phyloP scores from a whole-genome alignment of 225 moss, liverwort and hornwort species.

The Rhytidiadelphus loreus region DNA sequence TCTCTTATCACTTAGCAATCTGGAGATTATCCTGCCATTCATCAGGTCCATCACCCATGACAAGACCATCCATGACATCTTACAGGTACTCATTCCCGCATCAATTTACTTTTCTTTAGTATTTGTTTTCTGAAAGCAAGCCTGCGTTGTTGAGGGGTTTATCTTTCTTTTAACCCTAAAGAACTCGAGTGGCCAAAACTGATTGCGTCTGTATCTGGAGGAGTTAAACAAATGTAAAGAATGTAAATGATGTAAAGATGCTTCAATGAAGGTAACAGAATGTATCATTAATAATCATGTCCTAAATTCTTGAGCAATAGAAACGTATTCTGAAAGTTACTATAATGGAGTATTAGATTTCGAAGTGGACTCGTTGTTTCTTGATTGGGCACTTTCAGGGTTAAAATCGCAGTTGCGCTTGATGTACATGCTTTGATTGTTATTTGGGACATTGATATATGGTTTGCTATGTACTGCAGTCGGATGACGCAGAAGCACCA shows the following conservation, averaged over 20 bases:
- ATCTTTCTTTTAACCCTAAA: not conserved
- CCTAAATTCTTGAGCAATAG: not conserved
- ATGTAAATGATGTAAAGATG: not conserved
- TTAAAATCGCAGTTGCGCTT: not conserved
- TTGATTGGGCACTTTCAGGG: not conserved
- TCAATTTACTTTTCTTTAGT: not conserved
- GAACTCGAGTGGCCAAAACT: not conserved
- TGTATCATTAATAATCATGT: not conserved
- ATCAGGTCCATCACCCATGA: constrained; percentile 12
- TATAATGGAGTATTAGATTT: not conserved
- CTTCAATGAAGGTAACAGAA: not conserved
- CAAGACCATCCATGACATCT: constrained; percentile 18
- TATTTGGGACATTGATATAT: not conserved
- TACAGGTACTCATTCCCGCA: constrained; percentile 6
- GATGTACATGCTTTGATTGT: not conserved
- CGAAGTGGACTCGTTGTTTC: not conserved
- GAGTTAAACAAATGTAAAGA: not conserved
- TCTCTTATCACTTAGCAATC: constrained; percentile 36
- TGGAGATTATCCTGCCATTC: constrained; percentile 39
- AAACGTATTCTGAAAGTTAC: not conserved
- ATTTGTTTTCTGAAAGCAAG: not conserved
- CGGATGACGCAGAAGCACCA: constrained; percentile 2
- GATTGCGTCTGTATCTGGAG: not conserved
- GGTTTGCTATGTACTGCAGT: not conserved
- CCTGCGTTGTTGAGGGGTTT: not conserved